Percentiles rank a stretch among this genome's conserved stretches.
phyloP scores from a whole-genome alignment of 2,329 filamentous ascomycete species.

The Fusarium domesticum region DNA sequence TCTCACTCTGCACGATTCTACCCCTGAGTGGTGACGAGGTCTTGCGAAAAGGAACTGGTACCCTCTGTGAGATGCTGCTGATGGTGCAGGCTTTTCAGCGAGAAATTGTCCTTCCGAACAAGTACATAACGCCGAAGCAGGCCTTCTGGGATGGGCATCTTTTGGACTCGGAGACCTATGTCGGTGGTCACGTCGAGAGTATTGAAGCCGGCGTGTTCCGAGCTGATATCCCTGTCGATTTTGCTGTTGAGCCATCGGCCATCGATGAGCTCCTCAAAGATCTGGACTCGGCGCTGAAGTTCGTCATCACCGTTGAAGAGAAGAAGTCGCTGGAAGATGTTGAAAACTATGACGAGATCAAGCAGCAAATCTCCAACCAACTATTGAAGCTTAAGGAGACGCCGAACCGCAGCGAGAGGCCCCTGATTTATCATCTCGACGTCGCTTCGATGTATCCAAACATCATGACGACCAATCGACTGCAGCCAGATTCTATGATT shows the following conservation, averaged over 20 bases:
- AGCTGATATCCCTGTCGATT: conserved; percentile 92
- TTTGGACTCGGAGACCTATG: conserved; percentile 95
- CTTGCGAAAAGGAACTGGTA: conserved; percentile 92
- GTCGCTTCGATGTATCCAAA: conserved; percentile 99
- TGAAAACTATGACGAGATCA: conserved; percentile 80
- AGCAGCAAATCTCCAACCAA: conserved; percentile 71
- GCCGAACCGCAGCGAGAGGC: conserved; percentile 79
- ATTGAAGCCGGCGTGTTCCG: conserved; percentile 97
- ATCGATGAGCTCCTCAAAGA: conserved; percentile 86
- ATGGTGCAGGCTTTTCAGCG: conserved; percentile 98
- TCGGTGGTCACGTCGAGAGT: conserved; percentile 97
- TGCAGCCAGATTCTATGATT: conserved; percentile 99
- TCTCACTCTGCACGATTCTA: conserved; percentile 95
- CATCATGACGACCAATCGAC: conserved; percentile 98
- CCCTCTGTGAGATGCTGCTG: conserved; percentile 97
- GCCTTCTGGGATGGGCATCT: conserved; percentile 96
- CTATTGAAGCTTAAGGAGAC: conserved; percentile 73
- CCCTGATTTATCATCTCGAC: conserved; percentile 95
- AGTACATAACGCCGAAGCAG: conserved; percentile 87
- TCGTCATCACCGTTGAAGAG: conserved; percentile 81
- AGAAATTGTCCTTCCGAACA: conserved; percentile 91
- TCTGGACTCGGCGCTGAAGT: conserved; percentile 82
- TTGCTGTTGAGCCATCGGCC: conserved; percentile 82
- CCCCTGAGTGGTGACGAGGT: conserved; percentile 91
- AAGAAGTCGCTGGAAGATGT: conserved; percentile 79